A percentile compares a stretch with the other conserved stretches of the same genome.
These are phyloP conservation scores for Ananas comosus DNA, from an alignment of 176 grass and related monocot species.

Conservation along the genomic window DNA sequence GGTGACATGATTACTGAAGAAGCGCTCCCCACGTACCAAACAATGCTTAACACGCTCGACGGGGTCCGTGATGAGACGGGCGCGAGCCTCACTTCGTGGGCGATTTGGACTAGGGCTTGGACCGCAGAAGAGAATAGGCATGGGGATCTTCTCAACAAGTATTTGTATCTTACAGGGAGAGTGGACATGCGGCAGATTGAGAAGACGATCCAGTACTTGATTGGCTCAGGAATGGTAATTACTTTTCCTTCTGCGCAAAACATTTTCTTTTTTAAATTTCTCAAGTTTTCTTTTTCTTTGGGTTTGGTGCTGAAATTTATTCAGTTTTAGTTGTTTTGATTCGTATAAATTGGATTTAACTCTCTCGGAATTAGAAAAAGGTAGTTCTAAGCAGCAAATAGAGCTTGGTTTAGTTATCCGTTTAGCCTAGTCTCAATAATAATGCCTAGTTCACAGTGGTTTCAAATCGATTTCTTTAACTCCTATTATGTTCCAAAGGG, in stretches of 20 bases:
- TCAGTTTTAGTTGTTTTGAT: background rate
- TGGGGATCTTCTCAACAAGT: conserved; percentile 26
- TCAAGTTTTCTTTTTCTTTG: background rate
- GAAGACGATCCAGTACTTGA: conserved; percentile 26
- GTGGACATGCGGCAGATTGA: conserved; percentile 28
- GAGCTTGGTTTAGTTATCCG: too few relatives aligned
- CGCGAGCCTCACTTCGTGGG: conserved; percentile 21
- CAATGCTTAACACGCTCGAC: conserved; percentile 24
- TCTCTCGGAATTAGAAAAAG: too few relatives aligned
- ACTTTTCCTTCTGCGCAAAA: background rate
- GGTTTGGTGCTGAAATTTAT: background rate
- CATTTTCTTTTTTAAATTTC: background rate
- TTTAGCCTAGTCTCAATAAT: too few relatives aligned
- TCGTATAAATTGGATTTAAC: too few relatives aligned
- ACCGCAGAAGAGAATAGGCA: conserved; percentile 24
- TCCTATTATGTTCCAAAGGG: too few relatives aligned
- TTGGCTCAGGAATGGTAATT: conserved; percentile 21
- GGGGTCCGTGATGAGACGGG: conserved; percentile 20
- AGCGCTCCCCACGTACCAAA: conserved; percentile 24
- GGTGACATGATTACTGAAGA: conserved; percentile 27
- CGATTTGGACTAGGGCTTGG: conserved; percentile 24
- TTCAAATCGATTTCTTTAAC: too few relatives aligned
- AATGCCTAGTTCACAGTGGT: too few relatives aligned
- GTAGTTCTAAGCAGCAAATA: background rate
- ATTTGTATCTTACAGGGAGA: conserved; percentile 20